Evolutionary conservation across 1,284 basidiomycete genomes (phyloP).

Genomic region (Schizopora paradoxa): DNA sequence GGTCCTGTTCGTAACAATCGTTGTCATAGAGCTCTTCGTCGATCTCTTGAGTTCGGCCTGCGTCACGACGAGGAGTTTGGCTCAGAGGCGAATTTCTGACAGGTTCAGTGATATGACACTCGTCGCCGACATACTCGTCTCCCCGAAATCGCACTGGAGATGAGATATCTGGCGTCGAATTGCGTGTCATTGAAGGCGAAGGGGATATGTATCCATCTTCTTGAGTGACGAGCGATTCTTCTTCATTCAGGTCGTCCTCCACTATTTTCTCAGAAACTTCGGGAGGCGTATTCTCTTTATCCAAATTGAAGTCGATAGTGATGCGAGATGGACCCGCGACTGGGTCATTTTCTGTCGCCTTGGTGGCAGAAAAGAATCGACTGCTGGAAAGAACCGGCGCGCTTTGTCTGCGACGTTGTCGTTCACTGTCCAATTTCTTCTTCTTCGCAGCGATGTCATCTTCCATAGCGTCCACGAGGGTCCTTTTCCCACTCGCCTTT

Average conservation of each 20-base stretch:
- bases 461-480: conserved; percentile 63
- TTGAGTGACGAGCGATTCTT: conserved; percentile 44
- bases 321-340: conserved; percentile 7
- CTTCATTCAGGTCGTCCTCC: conserved; percentile 11
- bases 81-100: conserved; percentile 1
- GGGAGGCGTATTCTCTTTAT: conserved; percentile 2
- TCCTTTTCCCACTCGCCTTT: conserved; percentile 67
- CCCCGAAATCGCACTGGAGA: conserved; percentile 43
- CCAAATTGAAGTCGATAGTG: conserved; percentile 24
- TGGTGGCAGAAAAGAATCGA: conserved; percentile 19
- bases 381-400: conserved; percentile 8
- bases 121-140: neutral
- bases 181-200: conserved; percentile 43
- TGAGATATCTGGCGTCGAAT: conserved; percentile 54
- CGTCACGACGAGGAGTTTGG: neutral
- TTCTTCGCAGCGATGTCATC: conserved; percentile 51
- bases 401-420: conserved; percentile 18
- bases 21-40: neutral
- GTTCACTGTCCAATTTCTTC: conserved; percentile 34
- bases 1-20: neutral
- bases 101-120: neutral
- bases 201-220: conserved; percentile 77
- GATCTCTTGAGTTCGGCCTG: conserved; percentile 1
- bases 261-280: conserved; percentile 1
- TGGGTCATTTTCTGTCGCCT: conserved; percentile 3